phyloP scores from a whole-genome alignment of 192 early-diverging fungal genomes.

The Linderina pennispora region DNA sequence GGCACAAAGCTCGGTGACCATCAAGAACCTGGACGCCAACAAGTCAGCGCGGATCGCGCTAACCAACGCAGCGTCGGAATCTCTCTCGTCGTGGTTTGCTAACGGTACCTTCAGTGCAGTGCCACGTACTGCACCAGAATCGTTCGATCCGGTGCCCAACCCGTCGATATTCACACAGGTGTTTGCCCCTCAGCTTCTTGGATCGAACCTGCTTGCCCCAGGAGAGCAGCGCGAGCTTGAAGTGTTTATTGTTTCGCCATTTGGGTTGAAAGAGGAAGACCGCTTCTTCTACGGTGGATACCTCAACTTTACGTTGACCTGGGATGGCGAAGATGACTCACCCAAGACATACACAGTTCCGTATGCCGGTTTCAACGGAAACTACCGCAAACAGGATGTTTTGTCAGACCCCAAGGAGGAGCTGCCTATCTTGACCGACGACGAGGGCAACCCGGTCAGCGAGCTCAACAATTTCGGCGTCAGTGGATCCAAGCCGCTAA shows the following conservation, averaged over 20 bases:
- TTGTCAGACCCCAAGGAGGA: conserved; percentile 8
- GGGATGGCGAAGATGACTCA: conserved; percentile 4
- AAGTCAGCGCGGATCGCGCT: conserved; percentile 10
- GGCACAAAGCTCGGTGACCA: conserved; percentile 12
- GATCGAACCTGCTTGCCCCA: too few relatives aligned
- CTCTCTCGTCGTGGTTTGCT: conserved; percentile 25
- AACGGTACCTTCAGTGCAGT: conserved; percentile 10
- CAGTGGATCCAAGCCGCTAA: too few relatives aligned
- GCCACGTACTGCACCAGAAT: conserved; percentile 20
- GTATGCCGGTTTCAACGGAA: conserved; percentile 40
- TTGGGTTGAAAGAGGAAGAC: conserved; percentile 20
- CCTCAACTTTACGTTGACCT: conserved; percentile 21
- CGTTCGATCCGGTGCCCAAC: not conserved
- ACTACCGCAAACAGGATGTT: conserved; percentile 21
- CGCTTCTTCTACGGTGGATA: conserved; percentile 44
- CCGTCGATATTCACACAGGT: too few relatives aligned
- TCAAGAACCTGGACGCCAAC: conserved; percentile 17
- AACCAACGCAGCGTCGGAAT: conserved; percentile 9
- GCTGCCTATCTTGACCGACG: conserved; percentile 12
- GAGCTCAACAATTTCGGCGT: too few relatives aligned
- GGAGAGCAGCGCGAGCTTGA: conserved; percentile 13
- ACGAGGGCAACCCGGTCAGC: not conserved
- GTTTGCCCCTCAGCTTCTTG: conserved; percentile 6
- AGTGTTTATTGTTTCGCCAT: conserved; percentile 26
- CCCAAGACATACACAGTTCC: conserved; percentile 25